Conservation (phyloP, 106 monocot genomes). For the Posidonia australis region DNA sequence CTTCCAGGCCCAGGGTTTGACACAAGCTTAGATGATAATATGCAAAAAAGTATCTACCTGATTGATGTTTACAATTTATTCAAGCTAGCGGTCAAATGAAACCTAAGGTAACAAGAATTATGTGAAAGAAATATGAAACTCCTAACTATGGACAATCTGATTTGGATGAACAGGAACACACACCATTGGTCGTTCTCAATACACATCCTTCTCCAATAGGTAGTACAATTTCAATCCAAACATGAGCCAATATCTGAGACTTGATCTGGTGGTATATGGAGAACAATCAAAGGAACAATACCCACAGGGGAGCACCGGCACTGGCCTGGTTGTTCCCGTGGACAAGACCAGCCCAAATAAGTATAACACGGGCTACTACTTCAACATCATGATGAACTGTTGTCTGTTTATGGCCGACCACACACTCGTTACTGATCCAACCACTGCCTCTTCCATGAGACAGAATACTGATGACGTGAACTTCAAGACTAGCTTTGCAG, state of each 20-base stretch:
- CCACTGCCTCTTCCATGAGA: too few species aligned
- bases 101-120: neutral
- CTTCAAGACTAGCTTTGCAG: too few species aligned
- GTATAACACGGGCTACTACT: constrained; percentile 36
- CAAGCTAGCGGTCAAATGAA: neutral
- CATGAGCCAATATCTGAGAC: constrained; percentile 20
- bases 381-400: constrained; percentile 17
- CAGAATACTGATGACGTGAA: too few species aligned
- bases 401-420: constrained; percentile 51
- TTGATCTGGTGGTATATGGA: constrained; percentile 32
- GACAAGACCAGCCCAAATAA: constrained; percentile 22
- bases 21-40: constrained; percentile 43
- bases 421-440: constrained; percentile 16
- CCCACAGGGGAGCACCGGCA: constrained; percentile 17
- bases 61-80: constrained; percentile 8
- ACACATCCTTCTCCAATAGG: constrained; percentile 30
- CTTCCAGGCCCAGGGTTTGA: constrained; percentile 30
- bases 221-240: constrained; percentile 42
- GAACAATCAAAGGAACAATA: constrained; percentile 27
- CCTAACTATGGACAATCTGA: neutral
- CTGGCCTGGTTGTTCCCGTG: constrained; percentile 19
- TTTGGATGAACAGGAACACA: constrained; percentile 25
- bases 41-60: too few species aligned
- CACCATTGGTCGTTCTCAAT: constrained; percentile 39
- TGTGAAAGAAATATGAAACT: neutral